Evolutionary conservation across 2,329 filamentous ascomycete genomes (phyloP).

Genomic region (Aquanectria penicillioides): DNA sequence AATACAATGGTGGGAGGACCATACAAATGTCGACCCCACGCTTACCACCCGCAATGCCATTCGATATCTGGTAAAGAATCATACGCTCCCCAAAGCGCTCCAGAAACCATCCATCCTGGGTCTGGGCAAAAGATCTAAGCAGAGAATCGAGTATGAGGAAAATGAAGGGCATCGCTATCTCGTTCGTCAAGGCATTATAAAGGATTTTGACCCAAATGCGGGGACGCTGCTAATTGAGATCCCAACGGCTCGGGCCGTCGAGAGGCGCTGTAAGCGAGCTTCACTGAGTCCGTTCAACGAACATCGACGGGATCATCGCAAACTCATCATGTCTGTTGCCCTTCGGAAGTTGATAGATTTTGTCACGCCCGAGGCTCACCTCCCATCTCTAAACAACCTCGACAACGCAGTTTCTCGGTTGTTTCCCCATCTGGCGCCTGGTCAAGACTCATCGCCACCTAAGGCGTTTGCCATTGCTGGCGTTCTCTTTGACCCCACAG

Average conservation of each 20-base stretch:
- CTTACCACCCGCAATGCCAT: conserved; percentile 85
- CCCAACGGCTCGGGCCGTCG: conserved; percentile 40
- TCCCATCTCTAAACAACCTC: conserved; percentile 55
- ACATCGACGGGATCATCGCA: conserved; percentile 48
- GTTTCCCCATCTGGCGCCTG: conserved; percentile 55
- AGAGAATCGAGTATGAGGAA: conserved; percentile 55
- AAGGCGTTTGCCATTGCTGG: conserved; percentile 55
- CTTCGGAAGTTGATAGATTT: conserved; percentile 60
- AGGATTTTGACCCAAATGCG: conserved; percentile 57
- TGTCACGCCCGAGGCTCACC: conserved; percentile 59
- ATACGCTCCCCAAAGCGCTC: conserved; percentile 75
- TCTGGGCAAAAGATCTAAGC: conserved; percentile 64
- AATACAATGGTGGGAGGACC: conserved; percentile 84
- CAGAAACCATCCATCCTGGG: conserved; percentile 70
- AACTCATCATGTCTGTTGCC: conserved; percentile 56
- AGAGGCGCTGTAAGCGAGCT: conserved; percentile 33
- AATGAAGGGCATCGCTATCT: conserved; percentile 66
- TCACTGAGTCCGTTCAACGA: conserved; percentile 37
- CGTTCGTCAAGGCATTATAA: conserved; percentile 55
- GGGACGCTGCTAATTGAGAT: conserved; percentile 60
- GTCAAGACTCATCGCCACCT: conserved; percentile 27
- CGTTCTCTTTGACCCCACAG: conserved; percentile 50
- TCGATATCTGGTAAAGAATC: conserved; percentile 68
- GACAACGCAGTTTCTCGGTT: conserved; percentile 58
- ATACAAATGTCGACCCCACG: conserved; percentile 81